Evolutionary conservation across 2,329 filamentous ascomycete species (phyloP).

Genomic region (Fusarium cyanostomum): DNA sequence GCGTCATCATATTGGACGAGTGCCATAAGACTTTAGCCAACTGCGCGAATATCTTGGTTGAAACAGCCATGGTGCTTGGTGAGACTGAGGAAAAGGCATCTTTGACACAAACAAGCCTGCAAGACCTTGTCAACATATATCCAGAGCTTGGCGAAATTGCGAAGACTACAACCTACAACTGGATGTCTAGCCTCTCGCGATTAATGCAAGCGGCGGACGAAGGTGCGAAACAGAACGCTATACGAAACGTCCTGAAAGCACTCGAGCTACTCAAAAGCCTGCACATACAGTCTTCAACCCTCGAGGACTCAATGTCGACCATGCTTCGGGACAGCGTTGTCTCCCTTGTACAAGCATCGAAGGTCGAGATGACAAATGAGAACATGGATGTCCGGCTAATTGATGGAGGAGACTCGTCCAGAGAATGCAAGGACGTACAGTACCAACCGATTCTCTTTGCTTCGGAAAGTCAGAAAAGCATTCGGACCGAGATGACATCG

Average conservation of each 20-base stretch:
- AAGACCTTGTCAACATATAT: slow-evolving; percentile 70
- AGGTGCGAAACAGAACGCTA: slow-evolving; percentile 73
- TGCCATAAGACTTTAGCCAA: slow-evolving; percentile 78
- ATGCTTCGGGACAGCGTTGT: slow-evolving; percentile 80
- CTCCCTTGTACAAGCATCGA: slow-evolving; percentile 44
- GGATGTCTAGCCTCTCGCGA: slow-evolving; percentile 82
- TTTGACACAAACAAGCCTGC: slow-evolving; percentile 61
- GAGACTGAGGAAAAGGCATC: slow-evolving; percentile 55
- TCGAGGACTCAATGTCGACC: slow-evolving; percentile 73
- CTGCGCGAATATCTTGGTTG: slow-evolving; percentile 76
- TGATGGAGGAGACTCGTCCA: slow-evolving; percentile 23
- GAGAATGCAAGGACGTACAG: slow-evolving; percentile 20
- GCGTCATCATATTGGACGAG: slow-evolving; percentile 78
- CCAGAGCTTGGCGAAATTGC: slow-evolving; percentile 69
- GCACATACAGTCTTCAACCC: slow-evolving; percentile 69
- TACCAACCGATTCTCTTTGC: slow-evolving; percentile 72
- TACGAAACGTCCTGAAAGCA: slow-evolving; percentile 80
- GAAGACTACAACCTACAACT: slow-evolving; percentile 78
- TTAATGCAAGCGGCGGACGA: slow-evolving; percentile 88
- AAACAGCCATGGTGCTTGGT: slow-evolving; percentile 79
- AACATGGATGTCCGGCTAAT: slow-evolving; percentile 44
- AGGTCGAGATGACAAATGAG: slow-evolving; percentile 17
- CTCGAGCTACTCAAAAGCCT: slow-evolving; percentile 72
- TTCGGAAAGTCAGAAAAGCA: slow-evolving; percentile 72
- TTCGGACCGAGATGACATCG: slow-evolving; percentile 64